These are phyloP conservation scores for Boeremia lycopersici DNA, from an alignment of 2,329 filamentous ascomycete species.

Conservation along the genomic window DNA sequence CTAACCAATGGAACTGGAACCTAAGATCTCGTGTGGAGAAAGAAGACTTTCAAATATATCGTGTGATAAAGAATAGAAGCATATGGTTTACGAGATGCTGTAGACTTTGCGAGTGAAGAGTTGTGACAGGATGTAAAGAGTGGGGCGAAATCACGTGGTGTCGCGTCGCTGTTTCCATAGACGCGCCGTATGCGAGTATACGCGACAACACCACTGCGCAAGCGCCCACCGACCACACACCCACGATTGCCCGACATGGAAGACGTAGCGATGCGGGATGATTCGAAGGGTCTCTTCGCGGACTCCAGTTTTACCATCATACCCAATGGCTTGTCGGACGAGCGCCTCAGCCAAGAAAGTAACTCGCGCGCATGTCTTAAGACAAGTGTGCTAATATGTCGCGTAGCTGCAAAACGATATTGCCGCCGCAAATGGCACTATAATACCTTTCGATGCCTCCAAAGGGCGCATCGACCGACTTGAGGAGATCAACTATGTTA, in stretches of 20 bases:
- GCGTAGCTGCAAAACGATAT: conserved; percentile 55
- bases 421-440: conserved; percentile 56
- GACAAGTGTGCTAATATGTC: conserved; percentile 23
- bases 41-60: no score
- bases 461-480: conserved; percentile 50
- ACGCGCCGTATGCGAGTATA: conserved; percentile 4
- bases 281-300: conserved; percentile 45
- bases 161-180: conserved; percentile 11
- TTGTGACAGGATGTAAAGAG: background rate
- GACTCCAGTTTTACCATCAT: conserved; percentile 52
- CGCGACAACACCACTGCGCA: conserved; percentile 10
- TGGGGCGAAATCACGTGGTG: conserved; percentile 8
- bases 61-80: no score
- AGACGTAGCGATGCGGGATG: conserved; percentile 40
- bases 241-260: conserved; percentile 33
- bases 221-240: conserved; percentile 9
- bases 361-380: conserved; percentile 25
- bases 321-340: conserved; percentile 46
- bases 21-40: no score
- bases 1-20: no score
- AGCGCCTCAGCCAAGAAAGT: conserved; percentile 35
- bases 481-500: conserved; percentile 64
- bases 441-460: conserved; percentile 48
- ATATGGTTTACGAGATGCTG: no score
- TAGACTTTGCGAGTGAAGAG: background rate